Conservation (phyloP, 441 rosid species). For the Breynia disticha region DNA sequence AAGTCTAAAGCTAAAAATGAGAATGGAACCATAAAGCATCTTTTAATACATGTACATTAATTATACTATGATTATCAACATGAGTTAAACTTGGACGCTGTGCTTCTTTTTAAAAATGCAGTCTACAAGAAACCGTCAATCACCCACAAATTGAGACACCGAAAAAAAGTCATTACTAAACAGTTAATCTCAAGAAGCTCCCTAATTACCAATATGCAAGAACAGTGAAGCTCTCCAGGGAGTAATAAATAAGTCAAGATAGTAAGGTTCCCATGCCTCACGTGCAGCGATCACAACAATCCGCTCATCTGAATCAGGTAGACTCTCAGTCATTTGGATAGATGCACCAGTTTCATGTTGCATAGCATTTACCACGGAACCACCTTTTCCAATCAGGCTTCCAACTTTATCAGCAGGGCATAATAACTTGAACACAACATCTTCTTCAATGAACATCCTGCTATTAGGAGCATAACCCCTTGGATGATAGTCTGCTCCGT, state of each 20-base stretch:
- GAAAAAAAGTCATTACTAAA: neutral
- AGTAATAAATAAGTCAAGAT: slow-evolving; percentile 12
- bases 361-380: slow-evolving; percentile 46
- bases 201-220: slow-evolving; percentile 15
- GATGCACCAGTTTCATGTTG: slow-evolving; percentile 65
- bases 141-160: slow-evolving; percentile 7
- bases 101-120: neutral
- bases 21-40: too few species aligned
- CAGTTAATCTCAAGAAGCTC: slow-evolving; percentile 4
- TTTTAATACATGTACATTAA: too few species aligned
- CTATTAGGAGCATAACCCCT: slow-evolving; percentile 28
- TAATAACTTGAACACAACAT: slow-evolving; percentile 57
- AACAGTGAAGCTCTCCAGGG: slow-evolving; percentile 12
- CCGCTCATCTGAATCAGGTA: slow-evolving; percentile 58
- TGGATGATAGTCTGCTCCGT: slow-evolving; percentile 24
- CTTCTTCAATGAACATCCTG: slow-evolving; percentile 28
- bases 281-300: slow-evolving; percentile 51
- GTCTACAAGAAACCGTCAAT: neutral
- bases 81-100: neutral
- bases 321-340: slow-evolving; percentile 44
- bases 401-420: slow-evolving; percentile 63
- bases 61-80: too few species aligned
- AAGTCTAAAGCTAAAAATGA: too few species aligned
- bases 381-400: slow-evolving; percentile 71
- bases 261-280: slow-evolving; percentile 40